Conservation (phyloP, 305 asterid species). For the Fraxinus greggii region DNA sequence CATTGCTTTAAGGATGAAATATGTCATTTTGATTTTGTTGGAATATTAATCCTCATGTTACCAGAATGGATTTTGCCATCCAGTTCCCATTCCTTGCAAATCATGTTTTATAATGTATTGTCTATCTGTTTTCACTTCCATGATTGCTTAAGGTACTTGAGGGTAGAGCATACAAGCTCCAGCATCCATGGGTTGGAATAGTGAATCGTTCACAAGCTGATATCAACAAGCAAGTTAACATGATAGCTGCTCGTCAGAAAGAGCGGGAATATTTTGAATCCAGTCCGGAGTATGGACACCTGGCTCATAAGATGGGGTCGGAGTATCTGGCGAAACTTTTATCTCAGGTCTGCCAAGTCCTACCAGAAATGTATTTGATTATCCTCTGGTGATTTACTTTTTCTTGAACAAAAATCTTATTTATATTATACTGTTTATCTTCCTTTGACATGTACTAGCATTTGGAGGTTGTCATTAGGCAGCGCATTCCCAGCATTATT, state of each 20-base stretch:
- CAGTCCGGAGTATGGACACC: conserved; percentile 93
- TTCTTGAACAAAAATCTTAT: conserved; percentile 14
- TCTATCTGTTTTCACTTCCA: conserved; percentile 21
- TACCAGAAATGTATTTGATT: conserved; percentile 13
- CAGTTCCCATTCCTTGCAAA: neutral
- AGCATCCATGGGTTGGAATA: conserved; percentile 97
- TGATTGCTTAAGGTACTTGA: conserved; percentile 69
- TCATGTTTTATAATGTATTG: conserved; percentile 1
- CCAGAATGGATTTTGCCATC: conserved; percentile 19
- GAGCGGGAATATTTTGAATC: conserved; percentile 86
- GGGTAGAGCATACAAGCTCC: conserved; percentile 89
- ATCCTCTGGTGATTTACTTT: conserved; percentile 10
- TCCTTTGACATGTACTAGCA: conserved; percentile 55
- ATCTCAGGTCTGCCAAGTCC: conserved; percentile 52
- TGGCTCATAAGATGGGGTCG: conserved; percentile 93
- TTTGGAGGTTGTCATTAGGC: conserved; percentile 90
- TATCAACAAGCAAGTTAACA: conserved; percentile 85
- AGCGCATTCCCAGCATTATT: conserved; percentile 91
- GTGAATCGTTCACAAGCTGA: conserved; percentile 98
- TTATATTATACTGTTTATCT: neutral
- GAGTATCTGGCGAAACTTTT: conserved; percentile 91
- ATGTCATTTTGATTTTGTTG: conserved; percentile 8
- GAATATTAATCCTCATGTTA: conserved; percentile 19
- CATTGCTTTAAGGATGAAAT: conserved; percentile 17
- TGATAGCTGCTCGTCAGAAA: conserved; percentile 78